These are phyloP conservation scores for Fusarium heterosporum DNA, from an alignment of 2,329 filamentous ascomycete genomes.

Conservation along the genomic window DNA sequence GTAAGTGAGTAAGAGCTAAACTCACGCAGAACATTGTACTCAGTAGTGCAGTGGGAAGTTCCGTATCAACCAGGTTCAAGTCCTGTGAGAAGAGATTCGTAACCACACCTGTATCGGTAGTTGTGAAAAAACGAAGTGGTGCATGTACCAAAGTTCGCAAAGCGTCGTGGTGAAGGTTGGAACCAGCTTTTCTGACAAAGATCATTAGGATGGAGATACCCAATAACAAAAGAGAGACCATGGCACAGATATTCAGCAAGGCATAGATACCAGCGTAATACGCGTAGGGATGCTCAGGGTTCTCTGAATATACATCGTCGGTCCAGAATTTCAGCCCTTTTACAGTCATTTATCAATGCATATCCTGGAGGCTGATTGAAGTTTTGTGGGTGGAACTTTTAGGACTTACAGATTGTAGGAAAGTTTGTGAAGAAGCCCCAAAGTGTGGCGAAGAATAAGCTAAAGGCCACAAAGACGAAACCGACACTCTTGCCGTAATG, in stretches of 20 bases:
- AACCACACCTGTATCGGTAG: conserved; percentile 55
- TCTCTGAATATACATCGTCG: conserved; percentile 42
- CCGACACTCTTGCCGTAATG: conserved; percentile 51
- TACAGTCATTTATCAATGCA: neutral
- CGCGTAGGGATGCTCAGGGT: conserved; percentile 7
- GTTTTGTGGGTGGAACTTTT: rapidly evolving
- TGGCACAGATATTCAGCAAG: conserved; percentile 32
- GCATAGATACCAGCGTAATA: conserved; percentile 51
- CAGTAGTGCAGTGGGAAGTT: conserved; percentile 51
- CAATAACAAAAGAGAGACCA: conserved; percentile 38
- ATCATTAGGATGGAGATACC: conserved; percentile 36
- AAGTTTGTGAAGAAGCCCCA: conserved; percentile 48
- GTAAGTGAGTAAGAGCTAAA: neutral
- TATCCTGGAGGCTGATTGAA: no score
- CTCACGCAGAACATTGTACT: conserved; percentile 8
- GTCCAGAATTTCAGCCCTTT: conserved; percentile 57
- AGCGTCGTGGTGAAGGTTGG: conserved; percentile 49
- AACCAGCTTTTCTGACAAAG: conserved; percentile 48
- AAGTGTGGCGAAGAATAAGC: conserved; percentile 47
- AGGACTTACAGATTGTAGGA: conserved; percentile 7
- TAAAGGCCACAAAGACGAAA: conserved; percentile 32
- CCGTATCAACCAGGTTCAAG: conserved; percentile 55
- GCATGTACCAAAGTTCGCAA: conserved; percentile 52
- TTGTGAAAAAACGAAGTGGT: conserved; percentile 56
- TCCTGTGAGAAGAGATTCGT: conserved; percentile 61